Evolutionary conservation across 306 rosid genomes (phyloP), one percentile per base, ranked within the genome.

Genomic region (Argentina anserina): DNA sequence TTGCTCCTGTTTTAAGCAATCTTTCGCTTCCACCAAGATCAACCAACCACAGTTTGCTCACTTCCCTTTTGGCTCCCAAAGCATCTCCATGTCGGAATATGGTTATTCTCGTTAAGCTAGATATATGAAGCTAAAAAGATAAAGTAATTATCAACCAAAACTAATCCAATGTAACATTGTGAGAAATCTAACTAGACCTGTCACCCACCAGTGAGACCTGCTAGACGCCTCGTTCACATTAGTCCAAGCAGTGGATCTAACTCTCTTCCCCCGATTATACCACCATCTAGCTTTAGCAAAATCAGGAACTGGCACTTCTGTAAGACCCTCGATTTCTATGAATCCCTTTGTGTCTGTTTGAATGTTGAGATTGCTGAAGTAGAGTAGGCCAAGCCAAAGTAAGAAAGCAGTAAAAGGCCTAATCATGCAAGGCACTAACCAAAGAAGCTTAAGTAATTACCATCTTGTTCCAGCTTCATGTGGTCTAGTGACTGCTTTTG

Each of bases 1-100:
- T 85, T 37, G 98, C 98, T 73, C 98, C 96, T 2, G 98, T 93
- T 86, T 93, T 93, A 69, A 91, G 83, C 60, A 93, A 74, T 76
- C 98, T 78, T 69, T 93, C 98, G 25, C 97, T 93, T 80, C 98
- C 98, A 61, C 98, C 98, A 37, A 93, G 97, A 85, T 93, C 98
- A 74, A 93, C 87, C 98, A 93, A 87, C 98, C 98, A 91, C 86
- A 93, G 80, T 78, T 86, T 93, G 82, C 97, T 91, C 37, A 86
- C 75, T 84, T 86, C 87, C 1, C 74, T 71, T 79, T 86, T 87
- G 71, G 82, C 86, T 80, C 79, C 83, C 67, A 46, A 41, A 28
- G 82, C 89, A 80, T 87, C 86, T 73, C 86, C 89, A 18, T 78
- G 81, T 36, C 88, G 96, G 80, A 71, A 90, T 62, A 93, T 86